Evolutionary conservation across 2,329 filamentous ascomycete species (phyloP), one percentile per base, ranked within the genome.

Genomic region (Acrodontium crateriforme): DNA sequence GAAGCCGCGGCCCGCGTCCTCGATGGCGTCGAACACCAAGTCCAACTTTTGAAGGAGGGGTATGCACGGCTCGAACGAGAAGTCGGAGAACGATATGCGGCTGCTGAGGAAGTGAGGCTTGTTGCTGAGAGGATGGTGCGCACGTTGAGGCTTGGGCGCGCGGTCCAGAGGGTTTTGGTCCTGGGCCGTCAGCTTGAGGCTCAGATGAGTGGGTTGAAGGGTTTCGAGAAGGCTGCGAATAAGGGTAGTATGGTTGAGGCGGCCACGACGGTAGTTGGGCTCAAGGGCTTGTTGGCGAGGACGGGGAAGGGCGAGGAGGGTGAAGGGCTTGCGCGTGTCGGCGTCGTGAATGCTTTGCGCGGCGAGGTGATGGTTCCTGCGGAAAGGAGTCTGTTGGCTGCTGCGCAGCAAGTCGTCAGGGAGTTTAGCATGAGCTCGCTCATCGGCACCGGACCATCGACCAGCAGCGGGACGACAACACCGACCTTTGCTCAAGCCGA

Each of bases 61-160:
- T 94, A 93, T 59, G 71, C 72, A 37, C 74, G 87, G 40, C 65
- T 95, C 15, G 78, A 92, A 56, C 78, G 74, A 49, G 83, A 95
- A 50, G 84, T 95, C 23, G 67, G 83, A 28, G 71, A 78, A 44
- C 82, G 87, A 43, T 81, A 92, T 60, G 78, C 82, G 44, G 76
- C 78, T 31, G 87, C 89, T 0, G 79, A 91, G 31, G 74, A 89
- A 55, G 80, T 93, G 6, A 70, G 77, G 7, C 56, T 76, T 28
- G 80, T 82, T 8, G 79, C 82, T 1, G 71, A 79, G 44, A 69
- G 84, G 8, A 66, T 94, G 16, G 82, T 82, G 66, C 72, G 81
- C 45, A 83, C 85, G 0, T 63, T 93, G 35, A 70, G 74, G 35
- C 61, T 95, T 2, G 79, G 78, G 2, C 63, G 85, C 23, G 71